Evolutionary conservation across 2,329 filamentous ascomycete genomes (phyloP), one percentile per base, ranked within the genome.

Genomic region (Leptographium lundbergii): DNA sequence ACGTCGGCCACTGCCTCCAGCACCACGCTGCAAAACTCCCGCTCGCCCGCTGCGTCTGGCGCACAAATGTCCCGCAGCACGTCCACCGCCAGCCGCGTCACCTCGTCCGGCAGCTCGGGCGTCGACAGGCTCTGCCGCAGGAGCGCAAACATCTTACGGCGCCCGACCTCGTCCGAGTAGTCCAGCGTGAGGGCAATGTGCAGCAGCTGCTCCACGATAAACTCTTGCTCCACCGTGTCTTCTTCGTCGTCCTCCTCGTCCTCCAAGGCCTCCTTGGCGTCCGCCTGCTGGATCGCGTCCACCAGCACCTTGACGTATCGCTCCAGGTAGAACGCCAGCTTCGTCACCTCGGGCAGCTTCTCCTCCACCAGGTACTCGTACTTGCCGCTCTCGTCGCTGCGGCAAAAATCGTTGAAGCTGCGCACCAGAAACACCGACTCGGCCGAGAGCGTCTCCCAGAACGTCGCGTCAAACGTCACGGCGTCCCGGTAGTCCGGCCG

Each of bases 1-100:
- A 99, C 91, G 73, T 99, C 94, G 4, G 91, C 91, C 60, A 99
- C 89, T 29, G 92, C 91, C 73, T 99, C 94, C 25, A 96, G 82
- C 22, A 97, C 87, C 42, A 94, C 78, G 63, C 85, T 88, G 71
- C 87, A 90, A 69, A 94, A 94, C 66, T 94, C 89, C 51, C 86
- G 82, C 73, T 94, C 89, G 27, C 88, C 88, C 19, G 84, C 83
- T 9, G 79, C 75, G 66, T 88, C 84, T 4, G 80, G 81, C 0
- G 91, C 88, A 69, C 91, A 96, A 48, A 95, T 89, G 57, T 87
- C 85, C 58, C 90, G 84, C 11, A 97, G 77, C 0, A 88, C 87
- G 66, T 95, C 86, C 25, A 96, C 82, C 0, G 86, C 85, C 57
- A 99, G 85, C 68, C 91, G 92, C 1, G 94, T 97, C 53, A 90